Evolutionary conservation across 2,329 filamentous ascomycete species (phyloP), one percentile per base, ranked within the genome.

Genomic region (Huntiella abstrusa): DNA sequence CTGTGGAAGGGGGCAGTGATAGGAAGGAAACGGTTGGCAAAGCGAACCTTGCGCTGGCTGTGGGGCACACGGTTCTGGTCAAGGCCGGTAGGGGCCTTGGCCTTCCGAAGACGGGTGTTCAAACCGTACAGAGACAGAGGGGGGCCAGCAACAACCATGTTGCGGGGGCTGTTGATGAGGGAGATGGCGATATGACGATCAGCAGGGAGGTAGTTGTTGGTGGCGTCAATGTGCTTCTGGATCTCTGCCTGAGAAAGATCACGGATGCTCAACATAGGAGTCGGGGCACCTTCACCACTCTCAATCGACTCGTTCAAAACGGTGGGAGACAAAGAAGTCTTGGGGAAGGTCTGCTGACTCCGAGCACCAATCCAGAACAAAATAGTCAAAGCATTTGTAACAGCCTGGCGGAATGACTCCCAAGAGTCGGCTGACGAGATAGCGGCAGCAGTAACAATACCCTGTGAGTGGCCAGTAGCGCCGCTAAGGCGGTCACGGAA

Each of bases 1-100:
- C 91, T 98, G 70, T 98, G 91, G 72, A 98, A 98, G 4, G 91
- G 92, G 7, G 91, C 86, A 1, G 88, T 95, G 61, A 98, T 98
- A 41, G 91, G 92, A 51, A 98, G 67, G 70, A 98, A 98, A 51
- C 91, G 81, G 68, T 95, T 95, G 51, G 85, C 84, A 55, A 98
- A 98, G 57, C 91, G 85, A 48, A 95, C 73, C 66, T 98, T 98
- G 55, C 91, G 83, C 64, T 98, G 80, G 0, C 88, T 96, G 67
- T 85, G 86, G 5, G 92, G 92, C 46, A 96, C 80, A 50, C 87
- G 77, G 54, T 83, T 94, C 64, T 98, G 92, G 58, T 98, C 91
- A 35, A 98, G 70, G 38, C 92, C 91, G n/a, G 91, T 96, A 4
- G 91, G 81, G 1, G 91, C 88, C 70, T 95, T 98, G 60, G 94